Evolutionary conservation across 768 basidiomycete species (phyloP), one percentile per base, ranked within the genome.

Genomic region (Phylloporus sp.): DNA sequence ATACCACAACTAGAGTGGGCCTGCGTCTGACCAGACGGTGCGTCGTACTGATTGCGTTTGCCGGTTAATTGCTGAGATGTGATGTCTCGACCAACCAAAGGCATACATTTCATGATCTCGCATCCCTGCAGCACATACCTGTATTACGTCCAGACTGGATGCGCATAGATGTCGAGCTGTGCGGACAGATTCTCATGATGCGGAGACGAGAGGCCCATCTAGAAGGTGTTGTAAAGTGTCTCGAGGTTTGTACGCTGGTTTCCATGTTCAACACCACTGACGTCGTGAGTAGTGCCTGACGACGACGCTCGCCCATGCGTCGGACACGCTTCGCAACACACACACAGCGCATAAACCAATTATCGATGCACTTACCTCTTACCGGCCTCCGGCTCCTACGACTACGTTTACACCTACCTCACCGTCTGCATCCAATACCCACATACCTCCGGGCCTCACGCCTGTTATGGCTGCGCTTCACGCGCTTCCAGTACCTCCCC

Each of bases 101-200:
- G 41, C 73, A 85, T 44, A 88, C 86, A 56, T 86, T 85, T 60
- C 82, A 86, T 54, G 83, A 84, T 64, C 61, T 83, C 2, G 61
- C 69, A 26, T 75, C 79, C n/a, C 73, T 83, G 55, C 72, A 68
- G 34, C 71, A 71, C 43, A 63, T 76, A 52, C 72, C 72, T 31
- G 70, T 84, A 11, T 65, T 88, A 38, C 75, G 77, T 3, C 54
- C 76, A 7, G 85, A 89, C 49, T 74, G 79, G 59, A 87, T 91
- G 86, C 79, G 76, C 45, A 80, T 88, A 36, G 89, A 91, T 59
- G 89, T 90, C 32, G 87, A 86, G 59, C 73, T 91, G 15, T 85
- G 85, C 60, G 86, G 85, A 5, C 85, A 91, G 61, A 64, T 87
- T 42, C 72, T 91, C 20, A 77, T 85, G 57, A 80, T 89, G 81